A percentile compares a stretch with the other conserved stretches of the same genome.
phyloP scores from a whole-genome alignment of 768 basidiomycete genomes.

The Termitomyces titanicus region DNA sequence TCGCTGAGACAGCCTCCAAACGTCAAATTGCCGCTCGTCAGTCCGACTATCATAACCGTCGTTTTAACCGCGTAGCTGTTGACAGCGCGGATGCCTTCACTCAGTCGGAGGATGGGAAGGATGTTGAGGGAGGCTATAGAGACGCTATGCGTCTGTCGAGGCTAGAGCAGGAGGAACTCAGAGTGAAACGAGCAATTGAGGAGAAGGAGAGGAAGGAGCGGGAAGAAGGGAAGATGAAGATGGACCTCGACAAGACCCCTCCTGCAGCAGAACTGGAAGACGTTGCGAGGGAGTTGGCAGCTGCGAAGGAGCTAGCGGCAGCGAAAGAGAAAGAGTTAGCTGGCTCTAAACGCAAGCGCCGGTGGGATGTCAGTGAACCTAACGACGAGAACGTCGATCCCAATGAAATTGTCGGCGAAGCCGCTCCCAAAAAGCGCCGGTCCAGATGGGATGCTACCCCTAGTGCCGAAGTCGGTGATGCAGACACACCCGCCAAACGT shows the following conservation, averaged over 20 bases:
- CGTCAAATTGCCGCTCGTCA: slow-evolving; percentile 93
- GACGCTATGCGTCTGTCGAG: slow-evolving; percentile 91
- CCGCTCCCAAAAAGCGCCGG: slow-evolving; percentile 85
- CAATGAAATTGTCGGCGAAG: slow-evolving; percentile 57
- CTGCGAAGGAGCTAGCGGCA: slow-evolving; percentile 41
- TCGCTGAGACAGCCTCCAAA: slow-evolving; percentile 88
- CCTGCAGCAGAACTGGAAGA: slow-evolving; percentile 77
- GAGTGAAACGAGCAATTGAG: slow-evolving; percentile 81
- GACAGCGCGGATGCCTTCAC: slow-evolving; percentile 80
- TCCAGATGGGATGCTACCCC: slow-evolving; percentile 97
- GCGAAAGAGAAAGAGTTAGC: slow-evolving; percentile 30
- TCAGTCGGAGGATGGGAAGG: slow-evolving; percentile 60
- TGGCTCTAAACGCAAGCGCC: slow-evolving; percentile 67
- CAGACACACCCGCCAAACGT: slow-evolving; percentile 71
- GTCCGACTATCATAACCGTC: slow-evolving; percentile 91
- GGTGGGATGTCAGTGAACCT: slow-evolving; percentile 73
- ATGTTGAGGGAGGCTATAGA: slow-evolving; percentile 86
- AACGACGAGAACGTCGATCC: slow-evolving; percentile 65
- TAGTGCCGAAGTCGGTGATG: slow-evolving; percentile 55
- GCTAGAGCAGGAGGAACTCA: slow-evolving; percentile 89
- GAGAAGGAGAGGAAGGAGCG: slow-evolving; percentile 80
- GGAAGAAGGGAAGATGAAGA: slow-evolving; percentile 71
- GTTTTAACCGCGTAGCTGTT: slow-evolving; percentile 81
- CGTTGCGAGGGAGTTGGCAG: slow-evolving; percentile 65
- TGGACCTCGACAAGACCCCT: slow-evolving; percentile 91